Evolutionary conservation across 306 rosid species (phyloP).

Genomic region (Quercus wislizeni): DNA sequence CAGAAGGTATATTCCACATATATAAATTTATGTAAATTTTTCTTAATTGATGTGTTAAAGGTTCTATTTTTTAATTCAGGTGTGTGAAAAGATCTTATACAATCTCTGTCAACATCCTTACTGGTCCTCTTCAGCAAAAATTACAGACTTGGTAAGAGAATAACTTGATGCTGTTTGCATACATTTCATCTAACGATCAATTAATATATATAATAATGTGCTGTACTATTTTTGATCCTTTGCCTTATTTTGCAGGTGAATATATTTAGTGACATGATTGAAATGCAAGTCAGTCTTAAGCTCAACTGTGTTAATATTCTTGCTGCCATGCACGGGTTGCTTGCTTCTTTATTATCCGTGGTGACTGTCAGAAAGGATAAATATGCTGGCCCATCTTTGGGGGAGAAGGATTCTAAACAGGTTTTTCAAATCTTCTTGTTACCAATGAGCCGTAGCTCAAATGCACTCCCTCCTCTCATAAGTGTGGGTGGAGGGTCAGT

Average conservation of each 20-base stretch:
- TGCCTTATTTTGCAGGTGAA: conserved; percentile 52
- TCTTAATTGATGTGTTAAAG: neutral
- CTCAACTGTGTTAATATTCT: conserved; percentile 51
- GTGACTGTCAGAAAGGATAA: conserved; percentile 39
- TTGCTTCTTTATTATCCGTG: conserved; percentile 50
- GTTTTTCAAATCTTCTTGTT: conserved; percentile 30
- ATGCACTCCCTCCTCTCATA: too few relatives aligned
- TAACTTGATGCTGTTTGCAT: conserved; percentile 13
- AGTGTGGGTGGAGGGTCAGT: too few relatives aligned
- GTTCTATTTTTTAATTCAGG: conserved; percentile 43
- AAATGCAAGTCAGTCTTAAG: conserved; percentile 52
- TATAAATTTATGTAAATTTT: conserved; percentile 14
- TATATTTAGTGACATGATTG: conserved; percentile 48
- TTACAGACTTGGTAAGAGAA: conserved; percentile 62
- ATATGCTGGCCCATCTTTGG: conserved; percentile 27
- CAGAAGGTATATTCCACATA: conserved; percentile 46
- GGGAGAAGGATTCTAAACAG: conserved; percentile 50
- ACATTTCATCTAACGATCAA: neutral
- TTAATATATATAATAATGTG: neutral
- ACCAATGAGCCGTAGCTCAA: too few relatives aligned
- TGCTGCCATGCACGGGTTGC: conserved; percentile 46
- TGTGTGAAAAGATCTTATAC: conserved; percentile 55
- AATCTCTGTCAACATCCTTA: conserved; percentile 66
- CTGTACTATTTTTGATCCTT: neutral
- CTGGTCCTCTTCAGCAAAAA: conserved; percentile 63